A percentile compares a stretch with the other conserved stretches of the same genome.
These are phyloP conservation scores for Penicillium sp. DNA, from an alignment of 2,329 filamentous ascomycete genomes.

Conservation along the genomic window DNA sequence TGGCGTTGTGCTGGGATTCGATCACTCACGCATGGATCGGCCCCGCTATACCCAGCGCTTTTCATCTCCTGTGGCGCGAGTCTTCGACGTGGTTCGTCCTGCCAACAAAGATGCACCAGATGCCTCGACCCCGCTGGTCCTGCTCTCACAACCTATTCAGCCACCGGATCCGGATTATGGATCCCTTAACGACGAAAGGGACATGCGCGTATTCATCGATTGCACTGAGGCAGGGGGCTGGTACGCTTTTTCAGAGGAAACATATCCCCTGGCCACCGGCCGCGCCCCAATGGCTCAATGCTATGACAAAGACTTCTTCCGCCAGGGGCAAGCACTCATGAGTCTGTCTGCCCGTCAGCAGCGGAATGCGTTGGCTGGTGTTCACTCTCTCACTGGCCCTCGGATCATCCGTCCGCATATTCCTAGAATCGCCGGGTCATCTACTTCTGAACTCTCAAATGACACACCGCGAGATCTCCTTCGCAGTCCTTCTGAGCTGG, in stretches of 20 bases:
- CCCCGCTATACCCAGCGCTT: conserved; percentile 69
- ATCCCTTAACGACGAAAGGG: conserved; percentile 50
- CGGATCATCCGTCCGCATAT: conserved; percentile 41
- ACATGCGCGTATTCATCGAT: conserved; percentile 77
- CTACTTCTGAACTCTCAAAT: conserved; percentile 36
- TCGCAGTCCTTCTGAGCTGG: conserved; percentile 38
- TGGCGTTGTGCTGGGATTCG: conserved; percentile 77
- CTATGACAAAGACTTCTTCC: conserved; percentile 54
- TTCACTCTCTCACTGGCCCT: conserved; percentile 61
- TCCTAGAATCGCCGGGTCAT: conserved; percentile 47
- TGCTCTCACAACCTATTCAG: conserved; percentile 81
- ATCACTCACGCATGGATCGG: conserved; percentile 58
- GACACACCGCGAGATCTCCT: conserved; percentile 41
- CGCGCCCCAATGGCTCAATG: conserved; percentile 60
- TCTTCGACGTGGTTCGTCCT: conserved; percentile 83
- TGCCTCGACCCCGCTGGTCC: conserved; percentile 65
- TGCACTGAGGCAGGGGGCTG: conserved; percentile 82
- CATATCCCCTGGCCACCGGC: conserved; percentile 81
- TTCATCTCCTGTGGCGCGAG: conserved; percentile 74
- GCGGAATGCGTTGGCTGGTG: conserved; percentile 66
- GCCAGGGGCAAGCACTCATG: conserved; percentile 39
- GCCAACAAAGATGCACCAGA: conserved; percentile 65
- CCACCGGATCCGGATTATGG: conserved; percentile 50
- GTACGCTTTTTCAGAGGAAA: conserved; percentile 86
- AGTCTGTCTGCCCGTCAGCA: conserved; percentile 50